These are phyloP conservation scores for Colletotrichum abscissum DNA, from an alignment of 2,329 filamentous ascomycete genomes.

Conservation along the genomic window DNA sequence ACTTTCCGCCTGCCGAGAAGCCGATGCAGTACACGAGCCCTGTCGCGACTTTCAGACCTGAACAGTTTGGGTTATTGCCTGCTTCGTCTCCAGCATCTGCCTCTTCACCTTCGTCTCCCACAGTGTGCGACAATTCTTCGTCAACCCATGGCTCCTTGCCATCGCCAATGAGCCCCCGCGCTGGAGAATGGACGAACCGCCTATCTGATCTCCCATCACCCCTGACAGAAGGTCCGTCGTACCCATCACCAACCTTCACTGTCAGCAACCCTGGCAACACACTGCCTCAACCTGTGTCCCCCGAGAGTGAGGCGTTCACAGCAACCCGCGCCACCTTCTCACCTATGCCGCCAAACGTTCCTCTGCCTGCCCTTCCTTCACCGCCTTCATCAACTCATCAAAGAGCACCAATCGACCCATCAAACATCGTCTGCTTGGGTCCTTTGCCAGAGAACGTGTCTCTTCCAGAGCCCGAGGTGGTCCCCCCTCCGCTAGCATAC, in stretches of 20 bases:
- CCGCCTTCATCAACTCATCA: conserved; percentile 52
- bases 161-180: conserved; percentile 60
- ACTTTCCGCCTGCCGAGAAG: conserved; percentile 45
- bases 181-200: conserved; percentile 54
- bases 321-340: conserved; percentile 44
- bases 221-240: conserved; percentile 41
- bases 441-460: conserved; percentile 62
- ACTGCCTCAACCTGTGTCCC: conserved; percentile 18
- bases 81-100: conserved; percentile 38
- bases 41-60: conserved; percentile 47
- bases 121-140: conserved; percentile 49
- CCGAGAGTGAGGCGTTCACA: conserved; percentile 41
- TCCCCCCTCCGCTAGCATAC: conserved; percentile 42
- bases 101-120: conserved; percentile 42
- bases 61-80: conserved; percentile 41
- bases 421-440: conserved; percentile 65
- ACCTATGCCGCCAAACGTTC: conserved; percentile 38
- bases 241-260: conserved; percentile 39
- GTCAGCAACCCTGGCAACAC: conserved; percentile 37
- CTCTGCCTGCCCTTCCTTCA: conserved; percentile 38
- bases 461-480: conserved; percentile 45
- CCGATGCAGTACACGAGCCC: conserved; percentile 47
- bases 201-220: conserved; percentile 55
- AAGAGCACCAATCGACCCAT: conserved; percentile 62
- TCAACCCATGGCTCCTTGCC: conserved; percentile 55